Conservation (phyloP, 805 yeast genomes). For the Pichia membranifaciens region DNA sequence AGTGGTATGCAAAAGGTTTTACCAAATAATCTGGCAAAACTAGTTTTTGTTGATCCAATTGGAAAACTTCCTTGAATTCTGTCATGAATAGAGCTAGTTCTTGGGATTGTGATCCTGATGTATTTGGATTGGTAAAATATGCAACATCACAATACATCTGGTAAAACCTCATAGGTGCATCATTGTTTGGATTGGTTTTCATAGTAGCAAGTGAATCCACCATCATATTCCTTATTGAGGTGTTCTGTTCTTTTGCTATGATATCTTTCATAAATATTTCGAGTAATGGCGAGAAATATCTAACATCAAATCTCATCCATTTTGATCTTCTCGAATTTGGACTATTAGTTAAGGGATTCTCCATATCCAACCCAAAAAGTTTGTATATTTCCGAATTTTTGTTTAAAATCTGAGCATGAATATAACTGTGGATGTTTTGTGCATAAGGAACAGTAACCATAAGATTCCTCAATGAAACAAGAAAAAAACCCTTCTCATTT, state of each 20-base stretch:
- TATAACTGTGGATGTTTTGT: not conserved
- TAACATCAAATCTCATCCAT: conserved; percentile 9
- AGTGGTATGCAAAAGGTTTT: conserved; percentile 7
- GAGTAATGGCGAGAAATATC: conserved; percentile 6
- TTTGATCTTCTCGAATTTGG: not conserved
- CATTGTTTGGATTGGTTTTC: not conserved
- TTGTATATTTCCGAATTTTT: not conserved
- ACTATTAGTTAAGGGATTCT: not conserved
- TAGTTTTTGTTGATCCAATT: not conserved
- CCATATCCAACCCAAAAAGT: conserved; percentile 1
- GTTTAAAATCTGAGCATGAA: not conserved
- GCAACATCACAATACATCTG: not conserved
- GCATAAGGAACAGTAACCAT: conserved; percentile 3
- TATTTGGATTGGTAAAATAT: not conserved
- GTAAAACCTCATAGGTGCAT: not conserved
- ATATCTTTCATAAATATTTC: conserved; percentile 4
- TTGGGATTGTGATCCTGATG: too few relatives aligned
- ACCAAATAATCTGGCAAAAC: conserved; percentile 1
- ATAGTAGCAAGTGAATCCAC: conserved; percentile 2
- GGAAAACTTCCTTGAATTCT: not conserved
- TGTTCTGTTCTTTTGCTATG: conserved; percentile 2
- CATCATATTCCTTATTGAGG: conserved; percentile 1
- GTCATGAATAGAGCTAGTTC: not conserved
- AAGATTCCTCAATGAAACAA: conserved; percentile 1
- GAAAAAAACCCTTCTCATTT: not conserved